A percentile compares a stretch with the other conserved stretches of the same genome.
phyloP scores from a whole-genome alignment of 148 eudicot species.

The Hydrangea macrophylla region DNA sequence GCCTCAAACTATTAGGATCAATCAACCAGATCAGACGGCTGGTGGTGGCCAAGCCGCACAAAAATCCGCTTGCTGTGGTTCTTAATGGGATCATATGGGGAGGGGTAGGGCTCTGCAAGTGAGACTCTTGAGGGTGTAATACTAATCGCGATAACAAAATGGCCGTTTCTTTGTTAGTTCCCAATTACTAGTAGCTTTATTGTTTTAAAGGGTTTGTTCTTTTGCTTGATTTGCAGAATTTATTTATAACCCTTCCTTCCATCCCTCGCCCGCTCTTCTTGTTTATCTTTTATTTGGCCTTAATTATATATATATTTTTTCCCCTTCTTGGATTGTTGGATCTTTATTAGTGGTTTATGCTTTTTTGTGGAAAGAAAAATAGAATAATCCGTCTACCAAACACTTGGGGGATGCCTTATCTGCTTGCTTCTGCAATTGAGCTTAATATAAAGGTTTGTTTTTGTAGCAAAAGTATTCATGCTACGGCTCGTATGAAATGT shows the following conservation, averaged over 20 bases:
- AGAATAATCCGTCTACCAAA: background rate
- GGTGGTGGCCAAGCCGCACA: background rate
- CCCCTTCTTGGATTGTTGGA: background rate
- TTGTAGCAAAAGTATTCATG: no score
- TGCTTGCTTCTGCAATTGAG: background rate
- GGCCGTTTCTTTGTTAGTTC: background rate
- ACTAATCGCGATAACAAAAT: background rate
- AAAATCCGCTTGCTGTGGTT: conserved; percentile 18
- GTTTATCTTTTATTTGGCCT: no score
- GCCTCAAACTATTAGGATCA: conserved; percentile 41
- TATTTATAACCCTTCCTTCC: background rate
- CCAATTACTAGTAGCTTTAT: background rate
- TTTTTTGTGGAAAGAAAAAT: background rate
- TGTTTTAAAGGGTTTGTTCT: background rate
- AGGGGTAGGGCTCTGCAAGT: background rate
- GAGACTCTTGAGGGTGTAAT: background rate
- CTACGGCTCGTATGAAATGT: no score
- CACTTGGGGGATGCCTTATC: background rate
- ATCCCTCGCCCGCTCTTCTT: background rate
- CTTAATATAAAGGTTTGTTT: background rate
- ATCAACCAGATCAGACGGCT: conserved; percentile 14
- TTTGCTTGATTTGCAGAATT: background rate
- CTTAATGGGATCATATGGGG: background rate
- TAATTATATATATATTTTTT: background rate
- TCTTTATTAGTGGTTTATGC: background rate